Evolutionary conservation across 2,329 filamentous ascomycete genomes (phyloP).

Genomic region (Chaetomium olivaceum): DNA sequence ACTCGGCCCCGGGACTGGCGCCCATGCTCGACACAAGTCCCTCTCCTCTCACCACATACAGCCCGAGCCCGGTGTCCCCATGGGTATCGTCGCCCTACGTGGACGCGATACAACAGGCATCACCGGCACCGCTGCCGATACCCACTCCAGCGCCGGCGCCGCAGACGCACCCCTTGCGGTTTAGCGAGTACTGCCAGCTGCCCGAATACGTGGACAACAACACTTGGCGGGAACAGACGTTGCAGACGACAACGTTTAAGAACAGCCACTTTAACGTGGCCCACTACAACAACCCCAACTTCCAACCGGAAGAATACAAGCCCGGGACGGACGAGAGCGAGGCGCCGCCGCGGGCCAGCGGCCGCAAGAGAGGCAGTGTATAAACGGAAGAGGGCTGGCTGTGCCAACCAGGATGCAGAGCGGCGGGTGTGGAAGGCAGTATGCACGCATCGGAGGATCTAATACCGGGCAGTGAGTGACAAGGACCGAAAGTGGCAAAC

Average conservation of each 20-base stretch:
- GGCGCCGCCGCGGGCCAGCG: slow-evolving; percentile 22
- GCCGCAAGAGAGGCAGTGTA: slow-evolving; percentile 31
- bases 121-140: slow-evolving; percentile 15
- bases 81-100: slow-evolving; percentile 43
- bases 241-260: slow-evolving; percentile 61
- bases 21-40: slow-evolving; percentile 25
- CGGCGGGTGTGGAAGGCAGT: not conserved
- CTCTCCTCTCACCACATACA: slow-evolving; percentile 35
- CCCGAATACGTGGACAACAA: slow-evolving; percentile 41
- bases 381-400: slow-evolving; percentile 29
- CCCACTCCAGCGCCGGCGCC: slow-evolving; percentile 30
- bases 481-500: not conserved
- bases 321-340: slow-evolving; percentile 44
- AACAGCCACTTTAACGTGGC: slow-evolving; percentile 67
- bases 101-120: slow-evolving; percentile 33
- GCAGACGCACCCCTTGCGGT: slow-evolving; percentile 47
- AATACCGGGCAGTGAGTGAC: slow-evolving; percentile 10
- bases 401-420: slow-evolving; percentile 21
- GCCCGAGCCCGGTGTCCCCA: slow-evolving; percentile 39
- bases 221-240: slow-evolving; percentile 46
- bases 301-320: slow-evolving; percentile 56
- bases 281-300: slow-evolving; percentile 66
- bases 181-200: slow-evolving; percentile 57
- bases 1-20: slow-evolving; percentile 28
- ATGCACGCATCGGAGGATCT: slow-evolving; percentile 9